A percentile compares a stretch with the other conserved stretches of the same genome.
Conservation (phyloP, 495 filamentous ascomycete genomes). For the Pseudomonodictys pantanalensis region DNA sequence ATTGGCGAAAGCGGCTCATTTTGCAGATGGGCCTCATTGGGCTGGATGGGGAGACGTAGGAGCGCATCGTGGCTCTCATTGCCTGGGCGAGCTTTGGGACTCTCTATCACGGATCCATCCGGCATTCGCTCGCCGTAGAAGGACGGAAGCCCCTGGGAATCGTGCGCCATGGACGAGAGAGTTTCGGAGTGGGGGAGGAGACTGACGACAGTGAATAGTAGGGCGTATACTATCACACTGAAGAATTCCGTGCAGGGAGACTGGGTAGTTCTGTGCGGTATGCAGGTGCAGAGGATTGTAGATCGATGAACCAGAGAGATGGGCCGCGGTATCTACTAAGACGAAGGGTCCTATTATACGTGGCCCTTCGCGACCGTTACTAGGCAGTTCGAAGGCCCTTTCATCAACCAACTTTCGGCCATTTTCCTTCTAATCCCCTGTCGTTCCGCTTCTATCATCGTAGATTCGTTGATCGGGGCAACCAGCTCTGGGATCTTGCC, state of each 20-base stretch:
- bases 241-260: too few species aligned
- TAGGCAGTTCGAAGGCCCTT: background rate
- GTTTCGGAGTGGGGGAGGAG: conserved; percentile 1
- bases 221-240: too few species aligned
- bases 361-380: too few species aligned
- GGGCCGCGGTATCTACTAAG: too few species aligned
- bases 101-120: conserved; percentile 7
- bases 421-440: background rate
- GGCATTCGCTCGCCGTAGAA: conserved; percentile 18
- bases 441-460: background rate
- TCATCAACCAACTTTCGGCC: background rate
- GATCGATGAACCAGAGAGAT: too few species aligned
- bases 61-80: conserved; percentile 10
- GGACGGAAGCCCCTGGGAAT: conserved; percentile 5
- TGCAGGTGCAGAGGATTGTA: too few species aligned
- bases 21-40: conserved; percentile 5
- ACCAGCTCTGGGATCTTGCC: conserved; percentile 13
- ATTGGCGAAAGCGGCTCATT: conserved; percentile 2
- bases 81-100: background rate
- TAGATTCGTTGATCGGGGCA: conserved; percentile 21
- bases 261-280: too few species aligned
- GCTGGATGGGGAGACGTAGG: conserved; percentile 14
- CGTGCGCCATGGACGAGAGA: conserved; percentile 4
- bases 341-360: too few species aligned
- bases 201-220: conserved; percentile 9